Base-by-base conservation (phyloP, 495 filamentous ascomycete species). In the Durotheca rogersii region DNA sequence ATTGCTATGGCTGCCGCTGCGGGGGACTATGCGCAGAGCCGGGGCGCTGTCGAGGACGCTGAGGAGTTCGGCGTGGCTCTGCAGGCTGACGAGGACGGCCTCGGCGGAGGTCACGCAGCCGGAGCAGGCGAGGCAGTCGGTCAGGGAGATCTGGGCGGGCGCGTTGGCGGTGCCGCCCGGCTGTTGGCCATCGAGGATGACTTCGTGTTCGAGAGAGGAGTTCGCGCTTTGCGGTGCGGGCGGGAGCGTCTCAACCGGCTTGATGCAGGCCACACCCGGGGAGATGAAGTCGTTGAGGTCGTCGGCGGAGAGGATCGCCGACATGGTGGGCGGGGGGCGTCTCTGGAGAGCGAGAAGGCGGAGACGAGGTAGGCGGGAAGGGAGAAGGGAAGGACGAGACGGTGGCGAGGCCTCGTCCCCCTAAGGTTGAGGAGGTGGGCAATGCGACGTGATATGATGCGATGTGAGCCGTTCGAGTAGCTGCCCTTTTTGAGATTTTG, bases 201-300 rank as follows among this genome's bases (percentile, higher is more conserved):
- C 90, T 81, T 96, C 88, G 66, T 90, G 58, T 84, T 86, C 82
- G 82, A 71, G 50, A 45, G 58, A 43, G 46, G 58, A 43, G 44
- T 43, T 53, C 1, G 58, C 12, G 30, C 52, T 39, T 21, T 33
- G 14, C 14, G 58, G 53, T 1, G 68, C 51, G 29, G 68, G 56
- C 0, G 90, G 92, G 9, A 97, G 79, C 1, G 88, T 89, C 67
- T 98, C 93, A 56, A 98, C 81, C 14, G 93, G 93, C 63, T 98
- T 98, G 69, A 98, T 96, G 70, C 93, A 98, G 27, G 93, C 93
- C 50, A 98, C 89, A 27, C 93, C 93, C 5, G 93, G 93, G 21
- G 86, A 90, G 63, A 98, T 98, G 73, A 98, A 98, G 76, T 98
- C 93, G 74, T 98, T 98, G 51, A 98, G 76, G 68, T 95, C 90